Percentiles rank a stretch among this genome's conserved stretches.
phyloP scores from a whole-genome alignment of 176 grass and related monocot genomes.

The Rhynchospora breviuscula region DNA sequence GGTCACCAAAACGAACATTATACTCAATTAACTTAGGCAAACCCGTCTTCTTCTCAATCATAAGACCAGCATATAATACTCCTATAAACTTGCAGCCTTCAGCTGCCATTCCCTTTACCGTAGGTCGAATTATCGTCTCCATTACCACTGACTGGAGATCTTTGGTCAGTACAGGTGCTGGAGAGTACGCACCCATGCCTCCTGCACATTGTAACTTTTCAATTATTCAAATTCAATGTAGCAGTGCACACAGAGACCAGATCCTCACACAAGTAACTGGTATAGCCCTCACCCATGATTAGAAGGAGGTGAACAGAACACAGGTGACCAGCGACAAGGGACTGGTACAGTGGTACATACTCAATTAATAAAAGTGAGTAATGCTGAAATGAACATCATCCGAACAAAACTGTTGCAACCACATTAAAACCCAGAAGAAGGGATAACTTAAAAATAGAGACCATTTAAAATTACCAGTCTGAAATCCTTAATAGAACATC shows the following conservation, averaged over 20 bases:
- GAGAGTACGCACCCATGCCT: constrained; percentile 94
- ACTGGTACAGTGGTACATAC: neutral
- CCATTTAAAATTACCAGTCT: neutral
- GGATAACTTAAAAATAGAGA: neutral
- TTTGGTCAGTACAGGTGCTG: constrained; percentile 67
- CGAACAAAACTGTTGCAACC: neutral
- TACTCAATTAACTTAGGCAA: constrained; percentile 93
- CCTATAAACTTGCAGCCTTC: constrained; percentile 89
- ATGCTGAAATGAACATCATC: neutral
- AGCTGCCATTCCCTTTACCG: constrained; percentile 77
- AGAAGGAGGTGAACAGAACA: neutral
- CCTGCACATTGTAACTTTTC: constrained; percentile 27
- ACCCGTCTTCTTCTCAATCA: constrained; percentile 79
- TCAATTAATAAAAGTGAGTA: neutral
- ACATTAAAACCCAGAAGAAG: neutral
- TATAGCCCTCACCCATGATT: neutral
- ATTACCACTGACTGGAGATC: constrained; percentile 59
- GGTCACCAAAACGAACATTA: constrained; percentile 87
- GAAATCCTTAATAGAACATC: neutral
- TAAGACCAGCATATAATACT: constrained; percentile 80
- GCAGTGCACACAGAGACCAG: neutral
- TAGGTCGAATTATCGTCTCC: constrained; percentile 80
- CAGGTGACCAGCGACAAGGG: neutral
- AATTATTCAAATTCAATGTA: neutral
- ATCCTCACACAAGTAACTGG: neutral